A percentile compares a stretch with the other conserved stretches of the same genome.
phyloP scores from a whole-genome alignment of 2,329 filamentous ascomycete species.

The Myriosclerotinia duriaeana region DNA sequence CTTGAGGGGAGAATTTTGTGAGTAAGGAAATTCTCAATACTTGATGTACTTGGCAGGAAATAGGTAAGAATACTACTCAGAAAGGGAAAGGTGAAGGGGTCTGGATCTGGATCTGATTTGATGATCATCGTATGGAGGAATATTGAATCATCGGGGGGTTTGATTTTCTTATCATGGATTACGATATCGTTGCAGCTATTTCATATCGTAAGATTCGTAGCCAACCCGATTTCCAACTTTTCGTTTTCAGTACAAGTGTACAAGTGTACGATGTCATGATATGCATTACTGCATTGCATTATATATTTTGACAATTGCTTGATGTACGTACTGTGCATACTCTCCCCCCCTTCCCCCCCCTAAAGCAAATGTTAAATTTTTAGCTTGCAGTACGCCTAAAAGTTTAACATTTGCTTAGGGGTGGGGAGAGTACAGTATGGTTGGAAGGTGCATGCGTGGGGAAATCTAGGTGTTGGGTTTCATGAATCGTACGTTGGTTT shows the following conservation, averaged over 20 bases:
- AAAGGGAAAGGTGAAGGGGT: background rate
- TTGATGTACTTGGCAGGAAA: no score
- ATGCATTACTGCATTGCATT: constrained; percentile 1
- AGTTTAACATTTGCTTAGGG: no score
- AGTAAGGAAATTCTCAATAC: background rate
- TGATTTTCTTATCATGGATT: background rate
- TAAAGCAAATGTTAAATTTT: no score
- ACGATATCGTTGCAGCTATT: background rate
- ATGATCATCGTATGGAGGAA: background rate
- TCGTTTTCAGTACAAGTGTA: background rate
- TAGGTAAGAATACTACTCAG: background rate
- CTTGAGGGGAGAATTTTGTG: background rate
- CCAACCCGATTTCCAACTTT: background rate
- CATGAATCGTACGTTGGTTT: background rate
- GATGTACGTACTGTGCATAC: background rate
- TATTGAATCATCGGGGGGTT: background rate
- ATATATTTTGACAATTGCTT: background rate
- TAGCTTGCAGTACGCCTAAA: no score
- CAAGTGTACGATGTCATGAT: background rate
- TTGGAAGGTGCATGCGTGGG: background rate
- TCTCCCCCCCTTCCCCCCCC: no score
- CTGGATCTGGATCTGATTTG: background rate
- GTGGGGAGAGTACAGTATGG: no score
- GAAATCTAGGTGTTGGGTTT: background rate
- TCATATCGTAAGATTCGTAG: no score